These are phyloP conservation scores for Tricholoma bakamatsutake DNA, from an alignment of 768 basidiomycete species.

Conservation along the genomic window DNA sequence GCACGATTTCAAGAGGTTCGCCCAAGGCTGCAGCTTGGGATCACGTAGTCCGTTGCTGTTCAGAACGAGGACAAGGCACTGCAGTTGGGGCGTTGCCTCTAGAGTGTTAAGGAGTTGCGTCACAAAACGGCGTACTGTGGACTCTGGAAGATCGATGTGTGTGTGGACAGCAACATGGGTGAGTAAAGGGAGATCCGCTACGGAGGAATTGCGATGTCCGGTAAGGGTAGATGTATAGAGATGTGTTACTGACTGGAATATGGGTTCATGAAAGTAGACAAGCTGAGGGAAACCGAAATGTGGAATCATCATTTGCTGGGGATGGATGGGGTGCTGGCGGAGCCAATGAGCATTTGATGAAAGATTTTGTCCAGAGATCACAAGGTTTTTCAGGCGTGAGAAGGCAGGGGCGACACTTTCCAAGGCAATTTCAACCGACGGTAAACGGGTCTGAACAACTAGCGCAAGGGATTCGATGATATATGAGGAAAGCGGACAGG, in stretches of 20 bases:
- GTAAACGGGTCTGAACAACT: constrained; percentile 24
- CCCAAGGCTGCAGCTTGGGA: constrained; percentile 1
- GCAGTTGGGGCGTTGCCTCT: neutral
- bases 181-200: constrained; percentile 25
- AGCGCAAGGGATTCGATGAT: constrained; percentile 25
- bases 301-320: constrained; percentile 23
- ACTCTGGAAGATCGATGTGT: constrained; percentile 14
- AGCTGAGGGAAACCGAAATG: constrained; percentile 29
- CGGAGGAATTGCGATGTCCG: constrained; percentile 25
- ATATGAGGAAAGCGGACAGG: constrained; percentile 26
- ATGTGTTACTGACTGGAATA: constrained; percentile 28
- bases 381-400: constrained; percentile 23
- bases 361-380: constrained; percentile 28
- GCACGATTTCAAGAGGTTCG: neutral
- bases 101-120: neutral
- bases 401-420: constrained; percentile 28
- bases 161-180: constrained; percentile 30
- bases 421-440: constrained; percentile 28
- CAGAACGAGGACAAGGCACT: constrained; percentile 7
- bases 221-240: constrained; percentile 27
- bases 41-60: neutral
- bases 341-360: constrained; percentile 31
- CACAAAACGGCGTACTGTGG: neutral
- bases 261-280: constrained; percentile 29
- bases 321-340: constrained; percentile 24